These are phyloP conservation scores for Microstroma glucosiphilum DNA, from an alignment of 1,284 basidiomycete genomes.

Conservation along the genomic window DNA sequence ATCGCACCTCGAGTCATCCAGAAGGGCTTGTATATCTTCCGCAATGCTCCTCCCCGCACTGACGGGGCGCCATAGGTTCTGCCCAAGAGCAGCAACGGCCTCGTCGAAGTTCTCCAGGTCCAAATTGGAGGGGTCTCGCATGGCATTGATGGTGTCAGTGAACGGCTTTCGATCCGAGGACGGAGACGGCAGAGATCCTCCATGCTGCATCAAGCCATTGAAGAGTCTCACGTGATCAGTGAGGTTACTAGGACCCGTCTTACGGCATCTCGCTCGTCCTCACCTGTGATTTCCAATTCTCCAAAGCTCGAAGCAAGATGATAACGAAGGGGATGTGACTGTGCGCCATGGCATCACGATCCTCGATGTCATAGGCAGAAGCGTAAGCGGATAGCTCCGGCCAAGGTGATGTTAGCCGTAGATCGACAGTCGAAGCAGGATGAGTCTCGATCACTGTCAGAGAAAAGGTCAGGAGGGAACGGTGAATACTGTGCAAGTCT, in stretches of 20 bases:
- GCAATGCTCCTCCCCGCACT: slow-evolving; percentile 22
- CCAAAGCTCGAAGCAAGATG: slow-evolving; percentile 63
- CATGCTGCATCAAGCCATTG: slow-evolving; percentile 57
- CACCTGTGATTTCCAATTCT: slow-evolving; percentile 70
- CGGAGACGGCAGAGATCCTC: slow-evolving; percentile 59
- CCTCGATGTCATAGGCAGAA: slow-evolving; percentile 23
- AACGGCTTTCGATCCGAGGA: slow-evolving; percentile 71
- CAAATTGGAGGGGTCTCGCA: slow-evolving; percentile 60
- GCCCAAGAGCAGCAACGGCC: slow-evolving; percentile 36
- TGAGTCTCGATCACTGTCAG: slow-evolving; percentile 80
- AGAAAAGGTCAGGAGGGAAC: background rate
- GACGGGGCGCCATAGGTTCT: slow-evolving; percentile 44
- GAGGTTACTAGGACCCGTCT: slow-evolving; percentile 15
- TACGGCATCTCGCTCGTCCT: slow-evolving; percentile 39
- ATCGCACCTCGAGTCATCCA: slow-evolving; percentile 60
- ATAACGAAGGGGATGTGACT: slow-evolving; percentile 44
- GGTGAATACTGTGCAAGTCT: background rate
- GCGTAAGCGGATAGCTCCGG: slow-evolving; percentile 54
- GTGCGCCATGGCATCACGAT: slow-evolving; percentile 32
- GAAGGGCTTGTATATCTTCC: slow-evolving; percentile 45
- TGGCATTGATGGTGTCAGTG: slow-evolving; percentile 59
- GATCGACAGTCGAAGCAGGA: slow-evolving; percentile 61
- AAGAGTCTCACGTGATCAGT: slow-evolving; percentile 5
- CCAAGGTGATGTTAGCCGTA: slow-evolving; percentile 84
- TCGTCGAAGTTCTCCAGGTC: slow-evolving; percentile 93